Evolutionary conservation across 2,329 filamentous ascomycete species (phyloP).

Genomic region (Aspergillus japonicus): DNA sequence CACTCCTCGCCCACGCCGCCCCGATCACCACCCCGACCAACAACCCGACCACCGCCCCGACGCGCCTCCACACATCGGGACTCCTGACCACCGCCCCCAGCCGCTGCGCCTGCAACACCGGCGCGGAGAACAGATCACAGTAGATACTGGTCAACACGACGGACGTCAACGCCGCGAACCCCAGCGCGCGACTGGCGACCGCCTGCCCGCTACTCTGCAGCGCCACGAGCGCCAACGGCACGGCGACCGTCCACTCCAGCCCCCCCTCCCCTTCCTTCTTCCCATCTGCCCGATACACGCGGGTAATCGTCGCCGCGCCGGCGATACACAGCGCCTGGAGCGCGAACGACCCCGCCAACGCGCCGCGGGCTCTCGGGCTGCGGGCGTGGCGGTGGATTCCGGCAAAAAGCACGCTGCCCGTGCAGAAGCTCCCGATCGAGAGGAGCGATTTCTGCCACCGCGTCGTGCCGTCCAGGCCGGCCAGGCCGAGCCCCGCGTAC

Average conservation of each 20-base stretch:
- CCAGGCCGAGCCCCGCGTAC: conserved; percentile 72
- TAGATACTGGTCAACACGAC: conserved; percentile 80
- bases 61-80: conserved; percentile 54
- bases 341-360: conserved; percentile 51
- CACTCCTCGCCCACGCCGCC: conserved; percentile 55
- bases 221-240: conserved; percentile 68
- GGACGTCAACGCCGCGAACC: conserved; percentile 69
- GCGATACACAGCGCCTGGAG: conserved; percentile 54
- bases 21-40: conserved; percentile 55
- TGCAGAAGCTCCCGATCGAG: conserved; percentile 68
- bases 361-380: conserved; percentile 39
- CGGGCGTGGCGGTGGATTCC: conserved; percentile 59
- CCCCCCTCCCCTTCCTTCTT: conserved; percentile 27
- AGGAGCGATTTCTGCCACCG: conserved; percentile 71
- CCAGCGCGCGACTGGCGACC: conserved; percentile 68
- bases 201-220: conserved; percentile 79
- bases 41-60: conserved; percentile 52
- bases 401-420: conserved; percentile 70
- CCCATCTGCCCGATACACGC: conserved; percentile 42
- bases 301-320: conserved; percentile 56
- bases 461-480: conserved; percentile 50
- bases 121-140: conserved; percentile 74
- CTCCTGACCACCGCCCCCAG: conserved; percentile 37
- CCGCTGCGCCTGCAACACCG: conserved; percentile 39
- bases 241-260: conserved; percentile 56